These are phyloP conservation scores for Hygrophoropsis aurantiaca DNA, from an alignment of 768 basidiomycete genomes.

Conservation along the genomic window DNA sequence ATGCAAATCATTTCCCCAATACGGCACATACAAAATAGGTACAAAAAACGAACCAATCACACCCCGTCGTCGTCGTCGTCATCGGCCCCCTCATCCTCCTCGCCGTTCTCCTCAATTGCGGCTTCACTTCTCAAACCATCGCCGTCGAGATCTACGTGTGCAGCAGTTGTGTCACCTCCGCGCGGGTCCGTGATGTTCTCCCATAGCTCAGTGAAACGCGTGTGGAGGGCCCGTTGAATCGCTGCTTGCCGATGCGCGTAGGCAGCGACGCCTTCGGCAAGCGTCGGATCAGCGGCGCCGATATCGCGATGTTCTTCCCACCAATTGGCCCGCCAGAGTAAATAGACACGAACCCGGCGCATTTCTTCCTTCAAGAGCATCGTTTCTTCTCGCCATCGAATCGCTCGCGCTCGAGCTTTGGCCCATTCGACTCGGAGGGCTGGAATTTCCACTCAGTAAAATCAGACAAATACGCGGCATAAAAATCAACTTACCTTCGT, in stretches of 20 bases:
- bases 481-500: conserved; percentile 9
- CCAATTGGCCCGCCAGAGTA: conserved; percentile 12
- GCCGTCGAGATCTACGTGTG: too few relatives aligned
- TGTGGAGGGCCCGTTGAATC: not conserved
- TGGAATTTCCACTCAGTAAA: not conserved
- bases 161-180: too few relatives aligned
- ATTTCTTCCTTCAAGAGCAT: conserved; percentile 26
- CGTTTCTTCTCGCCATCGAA: conserved; percentile 26
- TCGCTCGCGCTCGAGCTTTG: conserved; percentile 19
- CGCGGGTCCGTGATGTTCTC: too few relatives aligned
- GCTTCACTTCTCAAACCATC: too few relatives aligned
- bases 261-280: conserved; percentile 3
- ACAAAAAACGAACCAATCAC: too few relatives aligned
- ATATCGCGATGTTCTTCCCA: too few relatives aligned
- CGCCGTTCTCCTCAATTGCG: too few relatives aligned
- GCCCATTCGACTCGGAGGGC: conserved; percentile 24
- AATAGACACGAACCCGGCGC: conserved; percentile 17
- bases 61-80: too few relatives aligned
- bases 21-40: too few relatives aligned
- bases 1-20: too few relatives aligned
- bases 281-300: not conserved
- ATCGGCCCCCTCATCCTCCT: too few relatives aligned
- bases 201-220: not conserved
- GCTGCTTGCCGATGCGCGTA: conserved; percentile 10
- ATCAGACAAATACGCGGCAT: not conserved